phyloP scores from a whole-genome alignment of 768 basidiomycete species.

The Lactarius akahatsu region DNA sequence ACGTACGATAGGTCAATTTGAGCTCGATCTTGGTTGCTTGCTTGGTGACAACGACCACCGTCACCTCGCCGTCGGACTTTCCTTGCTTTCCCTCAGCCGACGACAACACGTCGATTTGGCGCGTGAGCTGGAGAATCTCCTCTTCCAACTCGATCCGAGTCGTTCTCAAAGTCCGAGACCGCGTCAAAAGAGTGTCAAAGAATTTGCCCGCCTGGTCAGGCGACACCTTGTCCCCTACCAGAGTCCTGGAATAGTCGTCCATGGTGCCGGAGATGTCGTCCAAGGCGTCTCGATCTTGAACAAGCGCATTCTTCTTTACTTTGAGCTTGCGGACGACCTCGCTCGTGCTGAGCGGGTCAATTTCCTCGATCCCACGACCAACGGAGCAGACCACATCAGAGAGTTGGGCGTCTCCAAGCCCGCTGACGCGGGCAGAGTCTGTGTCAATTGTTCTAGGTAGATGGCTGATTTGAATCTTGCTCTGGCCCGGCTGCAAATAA shows the following conservation, averaged over 20 bases:
- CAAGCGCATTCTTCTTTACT: conserved; percentile 39
- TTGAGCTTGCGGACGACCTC: conserved; percentile 32
- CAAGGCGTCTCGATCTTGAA: conserved; percentile 41
- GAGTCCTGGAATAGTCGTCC: conserved; percentile 43
- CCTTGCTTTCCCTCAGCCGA: conserved; percentile 39
- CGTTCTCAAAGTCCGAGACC: conserved; percentile 39
- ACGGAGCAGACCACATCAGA: conserved; percentile 56
- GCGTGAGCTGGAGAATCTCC: conserved; percentile 36
- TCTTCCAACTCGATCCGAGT: conserved; percentile 41
- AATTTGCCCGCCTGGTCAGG: conserved; percentile 43
- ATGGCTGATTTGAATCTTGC: conserved; percentile 49
- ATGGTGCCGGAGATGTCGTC: conserved; percentile 46
- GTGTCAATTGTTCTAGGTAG: conserved; percentile 52
- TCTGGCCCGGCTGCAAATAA: conserved; percentile 48
- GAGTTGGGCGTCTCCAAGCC: conserved; percentile 48
- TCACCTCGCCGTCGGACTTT: conserved; percentile 36
- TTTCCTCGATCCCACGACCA: conserved; percentile 29
- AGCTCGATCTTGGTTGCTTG: conserved; percentile 41
- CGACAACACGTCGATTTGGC: conserved; percentile 42
- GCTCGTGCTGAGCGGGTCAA: conserved; percentile 32
- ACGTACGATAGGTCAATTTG: conserved; percentile 51
- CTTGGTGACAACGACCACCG: conserved; percentile 45
- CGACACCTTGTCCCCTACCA: conserved; percentile 44
- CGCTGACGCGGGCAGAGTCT: conserved; percentile 53
- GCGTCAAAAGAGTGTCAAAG: conserved; percentile 43